Evolutionary conservation across 495 filamentous ascomycete genomes (phyloP), one percentile per base, ranked within the genome.

Genomic region (Aspergillus hancockii): DNA sequence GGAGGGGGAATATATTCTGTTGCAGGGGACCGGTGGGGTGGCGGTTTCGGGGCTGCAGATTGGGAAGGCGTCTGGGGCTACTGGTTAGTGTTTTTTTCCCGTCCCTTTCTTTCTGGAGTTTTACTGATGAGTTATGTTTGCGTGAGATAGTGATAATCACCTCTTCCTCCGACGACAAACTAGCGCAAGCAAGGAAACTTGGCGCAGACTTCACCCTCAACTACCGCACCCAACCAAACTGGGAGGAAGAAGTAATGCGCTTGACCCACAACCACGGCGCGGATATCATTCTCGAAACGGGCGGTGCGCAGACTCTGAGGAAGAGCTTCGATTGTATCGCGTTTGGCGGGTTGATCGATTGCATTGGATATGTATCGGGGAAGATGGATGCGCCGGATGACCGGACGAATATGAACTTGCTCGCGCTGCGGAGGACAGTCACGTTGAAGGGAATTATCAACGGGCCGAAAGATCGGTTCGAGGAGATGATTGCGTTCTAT

Each of bases 1-100:
- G n/a, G n/a, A n/a, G n/a, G n/a, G n/a, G n/a, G n/a, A n/a, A n/a
- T n/a, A n/a, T n/a, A 83, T 96, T 1, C 71, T 96, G 22, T 84
- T 88, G 8, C 89, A 92, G 64, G 91, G 91, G 1, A 93, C 89
- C 0, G 90, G 91, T 1, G 90, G 91, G 49, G 90, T 95, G 22
- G 83, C 83, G 38, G 80, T 93, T 31, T 89, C 92, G 57, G 89
- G 84, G 14, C 65, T 93, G 54, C 88, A 88, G 78, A 93, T 93
- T 65, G 90, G 88, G 19, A 93, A 92, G 71, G 89, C 90, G 8
- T 83, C 86, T 6, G 90, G 91, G 8, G 90, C 89, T 0, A 85
- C 75, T 55, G 75, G 81, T 83, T 54, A 23, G 66, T 65, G 12
- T 13, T 30, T 25, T 28, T 12, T 41, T 25, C 49, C 8, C n/a